Conservation (phyloP, 2,329 filamentous ascomycete species). For the Paracamarosporium sp. region DNA sequence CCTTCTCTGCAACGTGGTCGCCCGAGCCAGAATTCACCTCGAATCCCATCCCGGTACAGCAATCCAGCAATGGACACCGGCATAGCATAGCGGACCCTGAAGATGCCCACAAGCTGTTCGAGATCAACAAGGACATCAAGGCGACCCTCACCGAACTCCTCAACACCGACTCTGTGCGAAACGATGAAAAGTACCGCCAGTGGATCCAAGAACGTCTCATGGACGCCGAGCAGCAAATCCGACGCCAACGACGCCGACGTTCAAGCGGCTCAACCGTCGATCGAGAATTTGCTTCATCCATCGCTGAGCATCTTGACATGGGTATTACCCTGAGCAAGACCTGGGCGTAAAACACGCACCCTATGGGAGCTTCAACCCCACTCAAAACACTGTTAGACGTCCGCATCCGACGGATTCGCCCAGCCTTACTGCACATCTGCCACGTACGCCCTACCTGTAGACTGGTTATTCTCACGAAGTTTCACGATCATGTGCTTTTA, state of each 20-base stretch:
- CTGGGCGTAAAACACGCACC: slow-evolving; percentile 23
- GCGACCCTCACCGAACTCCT: slow-evolving; percentile 61
- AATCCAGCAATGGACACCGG: slow-evolving; percentile 21
- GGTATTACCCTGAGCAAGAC: slow-evolving; percentile 34
- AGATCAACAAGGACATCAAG: slow-evolving; percentile 62
- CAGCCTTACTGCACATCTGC: background rate
- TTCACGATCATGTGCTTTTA: slow-evolving; percentile 9
- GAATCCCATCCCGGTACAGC: slow-evolving; percentile 28
- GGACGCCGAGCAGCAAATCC: slow-evolving; percentile 60
- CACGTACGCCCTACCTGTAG: background rate
- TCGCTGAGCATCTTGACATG: slow-evolving; percentile 44
- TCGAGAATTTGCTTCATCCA: slow-evolving; percentile 42
- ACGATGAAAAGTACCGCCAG: slow-evolving; percentile 52
- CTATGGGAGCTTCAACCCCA: background rate
- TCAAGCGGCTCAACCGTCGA: slow-evolving; percentile 41
- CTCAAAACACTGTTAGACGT: slow-evolving; percentile 2
- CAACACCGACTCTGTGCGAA: slow-evolving; percentile 58
- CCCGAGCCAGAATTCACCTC: slow-evolving; percentile 26
- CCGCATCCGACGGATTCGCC: background rate
- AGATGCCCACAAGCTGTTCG: slow-evolving; percentile 55
- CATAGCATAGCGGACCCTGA: slow-evolving; percentile 36
- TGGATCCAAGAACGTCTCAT: slow-evolving; percentile 62
- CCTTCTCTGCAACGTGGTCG: slow-evolving; percentile 19
- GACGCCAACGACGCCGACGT: slow-evolving; percentile 48
- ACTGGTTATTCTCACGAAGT: background rate